A percentile compares a stretch with the other conserved stretches of the same genome.
Evolutionary conservation across 1,139 yeast genomes (phyloP).

Genomic region (Candida sp.): DNA sequence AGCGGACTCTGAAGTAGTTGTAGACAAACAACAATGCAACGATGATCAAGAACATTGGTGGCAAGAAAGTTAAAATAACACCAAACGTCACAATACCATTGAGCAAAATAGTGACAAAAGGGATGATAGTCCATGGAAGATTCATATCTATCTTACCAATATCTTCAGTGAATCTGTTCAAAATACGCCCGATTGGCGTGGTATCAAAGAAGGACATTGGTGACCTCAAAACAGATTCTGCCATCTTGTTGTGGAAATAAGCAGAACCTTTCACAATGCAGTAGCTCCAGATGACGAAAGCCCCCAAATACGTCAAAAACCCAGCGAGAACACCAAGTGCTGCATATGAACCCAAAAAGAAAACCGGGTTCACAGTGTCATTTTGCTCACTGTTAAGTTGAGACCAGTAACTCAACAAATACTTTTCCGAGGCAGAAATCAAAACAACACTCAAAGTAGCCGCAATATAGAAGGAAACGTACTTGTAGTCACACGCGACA

Average conservation of each 20-base stretch:
- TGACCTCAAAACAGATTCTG: constrained; percentile 37
- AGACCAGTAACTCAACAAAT: constrained; percentile 42
- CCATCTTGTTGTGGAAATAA: constrained; percentile 43
- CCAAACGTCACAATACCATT: constrained; percentile 32
- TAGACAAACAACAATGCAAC: constrained; percentile 27
- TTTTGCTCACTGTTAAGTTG: constrained; percentile 32
- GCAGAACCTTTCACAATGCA: constrained; percentile 36
- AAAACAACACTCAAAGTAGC: constrained; percentile 22
- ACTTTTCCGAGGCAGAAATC: constrained; percentile 30
- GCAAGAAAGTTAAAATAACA: constrained; percentile 41
- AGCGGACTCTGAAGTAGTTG: constrained; percentile 29
- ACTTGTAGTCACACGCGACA: constrained; percentile 37
- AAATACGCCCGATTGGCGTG: constrained; percentile 45
- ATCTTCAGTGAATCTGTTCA: constrained; percentile 45
- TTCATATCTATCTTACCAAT: constrained; percentile 36
- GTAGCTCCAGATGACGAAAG: constrained; percentile 34
- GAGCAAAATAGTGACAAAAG: constrained; percentile 25
- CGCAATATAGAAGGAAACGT: constrained; percentile 28
- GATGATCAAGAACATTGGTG: constrained; percentile 24
- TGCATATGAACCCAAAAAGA: constrained; percentile 31
- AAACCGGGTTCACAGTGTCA: constrained; percentile 20
- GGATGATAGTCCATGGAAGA: constrained; percentile 35
- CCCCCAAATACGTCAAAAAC: constrained; percentile 28
- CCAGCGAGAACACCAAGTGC: constrained; percentile 31
- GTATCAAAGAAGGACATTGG: constrained; percentile 52